A percentile compares a stretch with the other conserved stretches of the same genome.
These are phyloP conservation scores for Evernia prunastri DNA, from an alignment of 495 filamentous ascomycete genomes.

Conservation along the genomic window DNA sequence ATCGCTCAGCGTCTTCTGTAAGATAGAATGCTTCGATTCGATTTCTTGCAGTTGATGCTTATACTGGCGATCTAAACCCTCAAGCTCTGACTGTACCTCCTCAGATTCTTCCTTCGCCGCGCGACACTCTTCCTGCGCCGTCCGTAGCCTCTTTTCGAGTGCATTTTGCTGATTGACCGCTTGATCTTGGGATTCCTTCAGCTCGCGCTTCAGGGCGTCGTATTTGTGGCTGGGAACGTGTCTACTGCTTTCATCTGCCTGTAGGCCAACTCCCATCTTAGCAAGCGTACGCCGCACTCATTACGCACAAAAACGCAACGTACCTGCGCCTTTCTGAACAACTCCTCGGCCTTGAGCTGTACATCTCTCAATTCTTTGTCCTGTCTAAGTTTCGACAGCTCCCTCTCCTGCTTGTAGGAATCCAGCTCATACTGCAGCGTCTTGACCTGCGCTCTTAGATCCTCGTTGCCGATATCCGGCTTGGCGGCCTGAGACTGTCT, in stretches of 20 bases:
- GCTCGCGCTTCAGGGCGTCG: conserved; percentile 61
- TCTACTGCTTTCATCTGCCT: conserved; percentile 62
- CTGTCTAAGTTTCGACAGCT: conserved; percentile 64
- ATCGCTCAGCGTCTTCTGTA: conserved; percentile 63
- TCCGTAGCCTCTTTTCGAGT: conserved; percentile 65
- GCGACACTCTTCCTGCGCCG: conserved; percentile 64
- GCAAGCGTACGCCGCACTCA: background rate
- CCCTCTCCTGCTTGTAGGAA: conserved; percentile 76
- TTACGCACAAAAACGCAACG: background rate
- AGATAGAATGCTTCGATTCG: conserved; percentile 58
- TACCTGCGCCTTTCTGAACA: conserved; percentile 75
- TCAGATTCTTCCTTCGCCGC: conserved; percentile 68
- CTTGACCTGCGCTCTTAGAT: conserved; percentile 60
- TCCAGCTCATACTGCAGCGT: conserved; percentile 65
- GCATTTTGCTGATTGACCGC: conserved; percentile 59
- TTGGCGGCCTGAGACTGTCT: conserved; percentile 33
- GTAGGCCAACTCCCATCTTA: conserved; percentile 16
- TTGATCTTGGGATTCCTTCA: conserved; percentile 62
- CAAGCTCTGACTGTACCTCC: conserved; percentile 63
- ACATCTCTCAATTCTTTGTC: conserved; percentile 77
- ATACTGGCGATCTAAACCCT: conserved; percentile 61
- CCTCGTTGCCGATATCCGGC: conserved; percentile 47
- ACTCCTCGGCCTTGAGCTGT: conserved; percentile 68
- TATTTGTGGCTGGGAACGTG: conserved; percentile 62
- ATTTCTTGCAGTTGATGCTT: conserved; percentile 66